Evolutionary conservation across 768 basidiomycete species (phyloP), one percentile per base, ranked within the genome.

Genomic region (Calvatia gigantea): DNA sequence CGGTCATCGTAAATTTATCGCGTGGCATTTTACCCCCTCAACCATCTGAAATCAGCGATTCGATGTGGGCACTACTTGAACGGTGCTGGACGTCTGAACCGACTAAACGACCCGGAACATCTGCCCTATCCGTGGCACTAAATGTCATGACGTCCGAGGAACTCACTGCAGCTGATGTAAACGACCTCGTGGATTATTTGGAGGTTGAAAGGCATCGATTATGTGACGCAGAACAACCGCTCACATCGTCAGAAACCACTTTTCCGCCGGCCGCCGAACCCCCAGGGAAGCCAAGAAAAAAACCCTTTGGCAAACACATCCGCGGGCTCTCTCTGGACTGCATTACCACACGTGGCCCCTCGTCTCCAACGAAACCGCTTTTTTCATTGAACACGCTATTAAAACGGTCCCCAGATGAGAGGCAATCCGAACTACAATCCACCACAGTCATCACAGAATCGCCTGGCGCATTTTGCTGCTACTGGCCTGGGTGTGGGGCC

Each of bases 51-150:
- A 49, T 61, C 15, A 15, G 27, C 6, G 37, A 44, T 4, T 38
- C 43, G 15, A 11, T 58, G 19, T 61, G 60, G 60, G 25, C 47
- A 8, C n/a, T 61, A 21, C 38, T 61, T 17, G 5, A 33, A 32
- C 57, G 49, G 14, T 58, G 57, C 47, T 57, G 58, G 58, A 42
- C 27, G 6, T 15, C 38, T 12, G 44, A 47, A 11, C 62, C 61
- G 19, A 31, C 47, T 4, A 11, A 59, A 8, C 51, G 58, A 25
- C 61, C 58, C 12, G 23, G 19, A 5, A 54, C 50, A 35, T 53
- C 51, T 9, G 35, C 51, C 12, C 3, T 53, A 2, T 53, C 28
- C 9, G 25, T 44, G 14, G 42, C 33, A 17, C 31, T 53, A 28
- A n/a, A 15, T 15, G 6, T 43, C 11, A 53, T 53, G 51, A 7